phyloP scores from a whole-genome alignment of 2,329 filamentous ascomycete species.

The Stachybotrys chartarum region DNA sequence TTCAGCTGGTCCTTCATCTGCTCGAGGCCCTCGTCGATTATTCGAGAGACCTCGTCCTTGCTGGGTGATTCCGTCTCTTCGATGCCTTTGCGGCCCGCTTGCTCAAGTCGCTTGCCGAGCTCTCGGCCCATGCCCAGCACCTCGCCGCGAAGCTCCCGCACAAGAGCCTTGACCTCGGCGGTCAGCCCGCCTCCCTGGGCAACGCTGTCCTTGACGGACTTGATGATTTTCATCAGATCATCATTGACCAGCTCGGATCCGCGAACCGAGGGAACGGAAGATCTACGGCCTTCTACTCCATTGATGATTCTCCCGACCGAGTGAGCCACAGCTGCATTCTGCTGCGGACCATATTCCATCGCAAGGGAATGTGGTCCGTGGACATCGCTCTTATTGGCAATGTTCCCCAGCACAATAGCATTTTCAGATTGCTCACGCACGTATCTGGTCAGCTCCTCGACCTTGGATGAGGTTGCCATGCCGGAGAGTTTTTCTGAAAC shows the following conservation, averaged over 20 bases:
- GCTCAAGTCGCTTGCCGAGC: conserved; percentile 78
- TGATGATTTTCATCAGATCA: conserved; percentile 75
- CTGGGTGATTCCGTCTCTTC: conserved; percentile 44
- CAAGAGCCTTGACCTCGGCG: conserved; percentile 83
- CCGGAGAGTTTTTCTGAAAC: conserved; percentile 65
- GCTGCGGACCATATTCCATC: conserved; percentile 8
- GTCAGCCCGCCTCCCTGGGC: conserved; percentile 82
- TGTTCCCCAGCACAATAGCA: conserved; percentile 26
- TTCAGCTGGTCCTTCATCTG: conserved; percentile 84
- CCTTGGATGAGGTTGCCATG: conserved; percentile 51
- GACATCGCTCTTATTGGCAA: conserved; percentile 32
- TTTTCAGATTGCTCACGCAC: conserved; percentile 46
- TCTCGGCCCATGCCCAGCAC: conserved; percentile 93
- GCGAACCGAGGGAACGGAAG: conserved; percentile 33
- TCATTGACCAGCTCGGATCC: conserved; percentile 58
- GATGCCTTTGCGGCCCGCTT: conserved; percentile 41
- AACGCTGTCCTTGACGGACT: conserved; percentile 85
- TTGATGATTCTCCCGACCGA: background rate
- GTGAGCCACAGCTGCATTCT: background rate
- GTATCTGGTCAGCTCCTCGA: conserved; percentile 62
- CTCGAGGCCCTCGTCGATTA: conserved; percentile 73
- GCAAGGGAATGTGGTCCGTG: conserved; percentile 23
- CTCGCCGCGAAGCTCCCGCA: conserved; percentile 84
- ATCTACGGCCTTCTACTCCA: conserved; percentile 24
- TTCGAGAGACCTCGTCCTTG: conserved; percentile 63